Percentiles rank a stretch among this genome's conserved stretches.
Evolutionary conservation across 306 rosid genomes (phyloP).

Genomic region (Castanospermum australe): DNA sequence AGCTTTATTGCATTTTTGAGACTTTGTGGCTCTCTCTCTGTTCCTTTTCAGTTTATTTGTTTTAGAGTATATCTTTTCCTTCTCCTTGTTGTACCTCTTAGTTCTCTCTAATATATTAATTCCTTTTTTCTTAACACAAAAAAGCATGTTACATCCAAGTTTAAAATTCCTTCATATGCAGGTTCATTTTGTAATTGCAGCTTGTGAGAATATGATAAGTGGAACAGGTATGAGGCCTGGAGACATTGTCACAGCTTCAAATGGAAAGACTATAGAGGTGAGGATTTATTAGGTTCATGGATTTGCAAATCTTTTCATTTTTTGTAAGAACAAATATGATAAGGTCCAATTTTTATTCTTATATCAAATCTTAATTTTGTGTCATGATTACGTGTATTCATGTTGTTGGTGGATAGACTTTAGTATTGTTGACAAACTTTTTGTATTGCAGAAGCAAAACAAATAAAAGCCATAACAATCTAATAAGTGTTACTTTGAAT

Average conservation of each 20-base stretch:
- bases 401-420: too few species aligned
- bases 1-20: background rate
- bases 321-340: background rate
- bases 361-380: background rate
- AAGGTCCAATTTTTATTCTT: background rate
- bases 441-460: too few species aligned
- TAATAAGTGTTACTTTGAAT: too few species aligned
- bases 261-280: constrained; percentile 99
- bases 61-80: background rate
- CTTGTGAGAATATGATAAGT: constrained; percentile 99
- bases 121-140: background rate
- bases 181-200: constrained; percentile 72
- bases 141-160: background rate
- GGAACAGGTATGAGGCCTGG: constrained; percentile 99
- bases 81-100: background rate
- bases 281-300: constrained; percentile 17
- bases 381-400: too few species aligned
- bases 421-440: too few species aligned
- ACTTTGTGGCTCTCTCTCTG: background rate
- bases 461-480: too few species aligned
- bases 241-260: constrained; percentile 94
- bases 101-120: background rate
- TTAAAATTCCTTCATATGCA: background rate
- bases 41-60: background rate
- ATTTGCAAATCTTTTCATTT: background rate